phyloP scores from a whole-genome alignment of 805 yeast genomes.

The Suhomyces canberraensis region DNA sequence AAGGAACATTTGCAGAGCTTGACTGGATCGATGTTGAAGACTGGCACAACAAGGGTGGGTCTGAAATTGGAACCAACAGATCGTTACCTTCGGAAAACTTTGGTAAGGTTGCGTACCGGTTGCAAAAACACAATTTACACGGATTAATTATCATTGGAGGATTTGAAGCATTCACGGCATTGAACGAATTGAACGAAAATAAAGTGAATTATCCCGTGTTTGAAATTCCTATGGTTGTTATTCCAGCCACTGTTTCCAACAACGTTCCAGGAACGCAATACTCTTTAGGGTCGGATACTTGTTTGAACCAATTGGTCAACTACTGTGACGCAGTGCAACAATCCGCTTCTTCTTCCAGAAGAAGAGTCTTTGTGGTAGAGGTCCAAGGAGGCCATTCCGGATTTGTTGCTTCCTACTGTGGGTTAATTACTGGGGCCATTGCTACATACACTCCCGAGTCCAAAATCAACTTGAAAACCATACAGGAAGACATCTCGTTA shows the following conservation, averaged over 20 bases:
- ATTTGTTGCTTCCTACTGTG: conserved; percentile 66
- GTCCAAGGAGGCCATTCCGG: conserved; percentile 87
- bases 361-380: conserved; percentile 77
- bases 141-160: conserved; percentile 80
- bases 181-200: conserved; percentile 61
- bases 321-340: conserved; percentile 80
- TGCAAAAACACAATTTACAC: conserved; percentile 64
- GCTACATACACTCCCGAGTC: conserved; percentile 78
- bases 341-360: conserved; percentile 73
- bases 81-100: conserved; percentile 63
- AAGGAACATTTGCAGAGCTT: conserved; percentile 57
- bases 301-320: conserved; percentile 64
- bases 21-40: conserved; percentile 69
- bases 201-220: conserved; percentile 64
- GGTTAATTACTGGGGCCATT: conserved; percentile 68
- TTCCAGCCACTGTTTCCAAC: conserved; percentile 78
- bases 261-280: conserved; percentile 83
- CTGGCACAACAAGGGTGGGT: conserved; percentile 75
- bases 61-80: conserved; percentile 80
- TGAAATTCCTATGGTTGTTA: conserved; percentile 71
- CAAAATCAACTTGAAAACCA: conserved; percentile 54
- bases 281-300: conserved; percentile 73
- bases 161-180: conserved; percentile 73
- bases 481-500: conserved; percentile 63
- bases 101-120: conserved; percentile 69